Evolutionary conservation across 306 rosid species (phyloP).

Genomic region (Spatholobus suberectus): DNA sequence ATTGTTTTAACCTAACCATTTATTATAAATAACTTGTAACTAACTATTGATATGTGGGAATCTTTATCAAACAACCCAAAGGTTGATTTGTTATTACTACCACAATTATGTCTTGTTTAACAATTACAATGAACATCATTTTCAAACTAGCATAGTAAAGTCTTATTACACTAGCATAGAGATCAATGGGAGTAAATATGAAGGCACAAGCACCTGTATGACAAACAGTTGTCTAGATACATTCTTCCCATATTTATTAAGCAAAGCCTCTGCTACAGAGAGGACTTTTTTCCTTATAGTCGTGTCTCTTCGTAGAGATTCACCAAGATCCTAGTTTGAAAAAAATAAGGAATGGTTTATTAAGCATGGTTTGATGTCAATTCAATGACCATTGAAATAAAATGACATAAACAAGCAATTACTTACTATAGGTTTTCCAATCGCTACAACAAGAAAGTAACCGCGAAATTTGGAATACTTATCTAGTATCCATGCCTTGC

Average conservation of each 20-base stretch:
- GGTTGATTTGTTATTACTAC: background rate
- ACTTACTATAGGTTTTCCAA: constrained; percentile 93
- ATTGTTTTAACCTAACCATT: background rate
- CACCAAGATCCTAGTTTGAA: constrained; percentile 82
- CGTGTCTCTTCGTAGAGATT: constrained; percentile 91
- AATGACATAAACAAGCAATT: background rate
- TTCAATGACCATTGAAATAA: constrained; percentile 1
- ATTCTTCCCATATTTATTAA: constrained; percentile 79
- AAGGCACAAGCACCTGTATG: constrained; percentile 67
- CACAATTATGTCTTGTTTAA: background rate
- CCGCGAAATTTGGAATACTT: constrained; percentile 98
- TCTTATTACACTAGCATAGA: background rate
- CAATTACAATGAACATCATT: background rate
- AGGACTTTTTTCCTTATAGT: constrained; percentile 93
- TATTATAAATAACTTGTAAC: background rate
- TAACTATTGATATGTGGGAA: background rate
- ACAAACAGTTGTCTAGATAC: constrained; percentile 80
- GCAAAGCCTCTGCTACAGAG: constrained; percentile 87
- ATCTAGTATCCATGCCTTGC: constrained; percentile 98
- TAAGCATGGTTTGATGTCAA: background rate
- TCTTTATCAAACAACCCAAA: background rate
- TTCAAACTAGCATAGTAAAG: constrained; percentile 13
- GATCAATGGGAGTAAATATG: background rate
- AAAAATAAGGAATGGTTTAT: background rate
- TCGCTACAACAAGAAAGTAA: constrained; percentile 88